Evolutionary conservation across 2,329 filamentous ascomycete genomes (phyloP), one percentile per base, ranked within the genome.

Genomic region (Neopestalotiopsis rosae): DNA sequence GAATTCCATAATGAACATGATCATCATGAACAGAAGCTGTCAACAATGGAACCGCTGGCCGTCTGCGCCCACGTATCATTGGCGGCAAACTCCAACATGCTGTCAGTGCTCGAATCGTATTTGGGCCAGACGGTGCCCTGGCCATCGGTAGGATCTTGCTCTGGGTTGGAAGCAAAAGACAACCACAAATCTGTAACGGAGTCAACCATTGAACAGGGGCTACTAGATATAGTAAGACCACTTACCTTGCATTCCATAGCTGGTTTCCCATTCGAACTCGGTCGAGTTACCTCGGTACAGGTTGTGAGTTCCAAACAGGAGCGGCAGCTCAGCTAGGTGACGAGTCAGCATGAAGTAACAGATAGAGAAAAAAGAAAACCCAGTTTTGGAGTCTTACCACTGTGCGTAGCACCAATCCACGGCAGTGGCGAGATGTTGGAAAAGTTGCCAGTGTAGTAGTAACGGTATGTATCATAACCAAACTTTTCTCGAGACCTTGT

Each of bases 381-480:
- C n/a, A n/a, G n/a, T n/a, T n/a, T n/a, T n/a, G n/a, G n/a, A n/a
- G 30, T 68, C 72, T 59, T 68, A 76, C 74, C 71, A 45, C 75
- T 75, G 67, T 76, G 74, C 4, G 71, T 71, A 5, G 79, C 77
- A 0, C 78, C 78, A 42, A 79, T 74, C 78, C 76, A 80, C 1
- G 71, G 71, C 34, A 76, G 69, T 52, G 79, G 78, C 4, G 76
- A 76, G 24, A 81, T 71, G 67, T 77, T 78, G 40, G 72, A 76
- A 64, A 80, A 81, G 69, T 81, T 81, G 10, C 79, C 79, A 2
- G 75, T 72, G 67, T 81, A 80, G 61, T 78, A 73, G 69, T 80
- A 81, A 38, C 78, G 76, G 67, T 79, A 80, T 0, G 79, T 81
- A 56, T 66, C 72, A 34, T 62, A 67, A 9, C 34, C 42, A 63